Conservation (phyloP, 352 stramenopile genomes). For the Phytophthora chlamydospora region DNA sequence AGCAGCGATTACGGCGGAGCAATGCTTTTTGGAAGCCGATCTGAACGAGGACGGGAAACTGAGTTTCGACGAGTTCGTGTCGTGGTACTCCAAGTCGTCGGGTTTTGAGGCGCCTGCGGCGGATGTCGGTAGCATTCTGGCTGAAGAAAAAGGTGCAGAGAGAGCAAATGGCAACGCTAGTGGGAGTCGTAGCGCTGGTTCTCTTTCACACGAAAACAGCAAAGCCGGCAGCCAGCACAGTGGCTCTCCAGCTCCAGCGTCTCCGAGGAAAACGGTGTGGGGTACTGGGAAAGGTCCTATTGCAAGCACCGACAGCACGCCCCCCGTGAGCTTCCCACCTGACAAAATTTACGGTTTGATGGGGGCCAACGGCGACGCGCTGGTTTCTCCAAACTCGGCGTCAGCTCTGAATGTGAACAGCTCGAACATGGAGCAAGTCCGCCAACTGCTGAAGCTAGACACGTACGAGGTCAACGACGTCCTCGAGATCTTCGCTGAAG, state of each 20-base stretch:
- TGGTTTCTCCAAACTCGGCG: constrained; percentile 53
- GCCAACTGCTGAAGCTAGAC: constrained; percentile 82
- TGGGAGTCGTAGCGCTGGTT: constrained; percentile 17
- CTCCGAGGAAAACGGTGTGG: constrained; percentile 37
- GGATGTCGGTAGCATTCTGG: constrained; percentile 37
- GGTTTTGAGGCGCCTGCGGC: constrained; percentile 50
- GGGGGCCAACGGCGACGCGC: constrained; percentile 41
- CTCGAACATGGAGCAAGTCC: constrained; percentile 77
- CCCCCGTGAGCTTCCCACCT: constrained; percentile 41
- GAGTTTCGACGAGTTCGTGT: constrained; percentile 88
- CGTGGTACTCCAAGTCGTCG: constrained; percentile 78
- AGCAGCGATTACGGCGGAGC: constrained; percentile 77
- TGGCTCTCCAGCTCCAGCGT: constrained; percentile 27
- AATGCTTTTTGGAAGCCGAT: constrained; percentile 88
- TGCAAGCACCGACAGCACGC: constrained; percentile 10
- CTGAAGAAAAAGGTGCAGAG: constrained; percentile 20
- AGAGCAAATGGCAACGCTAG: constrained; percentile 22
- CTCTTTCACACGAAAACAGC: constrained; percentile 11
- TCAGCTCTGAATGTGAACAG: constrained; percentile 71
- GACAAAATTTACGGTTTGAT: constrained; percentile 50
- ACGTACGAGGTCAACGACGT: constrained; percentile 89
- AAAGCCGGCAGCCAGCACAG: constrained; percentile 22
- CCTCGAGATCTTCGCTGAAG: constrained; percentile 89
- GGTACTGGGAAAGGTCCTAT: constrained; percentile 20
- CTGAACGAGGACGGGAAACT: constrained; percentile 81